Conservation (phyloP, 164 flowering plant species). For the Vitis labrusca region DNA sequence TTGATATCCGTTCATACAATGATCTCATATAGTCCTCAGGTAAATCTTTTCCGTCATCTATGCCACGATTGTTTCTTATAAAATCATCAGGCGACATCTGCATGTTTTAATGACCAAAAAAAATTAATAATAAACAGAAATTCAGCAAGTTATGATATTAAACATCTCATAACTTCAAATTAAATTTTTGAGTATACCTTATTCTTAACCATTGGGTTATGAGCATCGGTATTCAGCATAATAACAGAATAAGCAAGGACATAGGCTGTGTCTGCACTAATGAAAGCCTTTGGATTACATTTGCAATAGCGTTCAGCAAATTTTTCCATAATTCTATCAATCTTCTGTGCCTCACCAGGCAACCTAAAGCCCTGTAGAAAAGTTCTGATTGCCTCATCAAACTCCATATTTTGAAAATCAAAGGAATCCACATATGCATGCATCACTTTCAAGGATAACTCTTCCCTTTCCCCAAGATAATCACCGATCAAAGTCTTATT, state of each 20-base stretch:
- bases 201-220: constrained; percentile 92
- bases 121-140: constrained; percentile 4
- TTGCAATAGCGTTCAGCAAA: constrained; percentile 98
- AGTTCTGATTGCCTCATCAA: constrained; percentile 93
- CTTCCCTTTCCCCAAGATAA: constrained; percentile 98
- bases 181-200: constrained; percentile 62
- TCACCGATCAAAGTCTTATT: constrained; percentile 93
- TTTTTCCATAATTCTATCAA: constrained; percentile 98
- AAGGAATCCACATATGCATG: constrained; percentile 97
- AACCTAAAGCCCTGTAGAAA: constrained; percentile 92
- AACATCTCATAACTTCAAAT: not conserved
- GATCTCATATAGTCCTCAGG: constrained; percentile 94
- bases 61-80: constrained; percentile 95
- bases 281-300: constrained; percentile 89
- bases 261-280: constrained; percentile 98
- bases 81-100: constrained; percentile 99
- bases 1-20: constrained; percentile 81
- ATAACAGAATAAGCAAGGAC: constrained; percentile 98
- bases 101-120: constrained; percentile 13
- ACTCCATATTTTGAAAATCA: constrained; percentile 88
- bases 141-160: not conserved
- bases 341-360: constrained; percentile 99
- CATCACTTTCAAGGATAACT: constrained; percentile 88
- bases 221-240: constrained; percentile 97
- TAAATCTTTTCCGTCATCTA: constrained; percentile 98